A percentile compares a stretch with the other conserved stretches of the same genome.
These are phyloP conservation scores for Petrea volubilis DNA, from an alignment of 257 asterid species.

Conservation along the genomic window DNA sequence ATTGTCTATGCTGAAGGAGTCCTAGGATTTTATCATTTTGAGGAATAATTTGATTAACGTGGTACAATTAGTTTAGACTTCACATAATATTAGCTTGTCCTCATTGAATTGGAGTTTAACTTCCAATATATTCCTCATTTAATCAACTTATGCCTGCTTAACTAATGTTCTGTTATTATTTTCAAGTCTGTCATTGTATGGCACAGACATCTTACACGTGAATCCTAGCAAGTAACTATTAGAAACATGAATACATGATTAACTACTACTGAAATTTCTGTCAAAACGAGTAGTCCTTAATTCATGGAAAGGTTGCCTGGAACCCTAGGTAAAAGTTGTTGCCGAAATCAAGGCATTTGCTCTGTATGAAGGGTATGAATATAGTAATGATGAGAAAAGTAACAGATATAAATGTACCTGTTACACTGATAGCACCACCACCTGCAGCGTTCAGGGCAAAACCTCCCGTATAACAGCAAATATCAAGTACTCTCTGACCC, in stretches of 20 bases:
- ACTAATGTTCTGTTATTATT: not conserved
- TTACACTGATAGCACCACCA: conserved; percentile 80
- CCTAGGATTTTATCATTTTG: not conserved
- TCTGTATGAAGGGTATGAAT: conserved; percentile 4
- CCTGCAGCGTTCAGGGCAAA: conserved; percentile 85
- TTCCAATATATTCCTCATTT: conserved; percentile 7
- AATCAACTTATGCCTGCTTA: not conserved
- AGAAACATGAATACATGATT: too few relatives aligned
- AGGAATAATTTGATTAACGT: not conserved
- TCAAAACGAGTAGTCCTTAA: not conserved
- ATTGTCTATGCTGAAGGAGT: not conserved
- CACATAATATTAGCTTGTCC: not conserved
- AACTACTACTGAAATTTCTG: not conserved
- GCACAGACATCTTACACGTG: not conserved
- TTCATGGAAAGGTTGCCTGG: not conserved
- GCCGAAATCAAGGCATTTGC: not conserved
- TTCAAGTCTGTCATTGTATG: not conserved
- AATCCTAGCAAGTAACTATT: not conserved
- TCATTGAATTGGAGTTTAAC: not conserved
- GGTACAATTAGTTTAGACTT: too few relatives aligned
- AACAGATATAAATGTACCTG: conserved; percentile 46
- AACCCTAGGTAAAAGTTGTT: not conserved
- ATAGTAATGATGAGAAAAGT: not conserved
- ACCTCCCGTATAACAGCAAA: conserved; percentile 96
- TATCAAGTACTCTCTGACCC: conserved; percentile 74